phyloP scores from a whole-genome alignment of 352 stramenopile genomes.

The Hyaloperonospora arabidopsidis region DNA sequence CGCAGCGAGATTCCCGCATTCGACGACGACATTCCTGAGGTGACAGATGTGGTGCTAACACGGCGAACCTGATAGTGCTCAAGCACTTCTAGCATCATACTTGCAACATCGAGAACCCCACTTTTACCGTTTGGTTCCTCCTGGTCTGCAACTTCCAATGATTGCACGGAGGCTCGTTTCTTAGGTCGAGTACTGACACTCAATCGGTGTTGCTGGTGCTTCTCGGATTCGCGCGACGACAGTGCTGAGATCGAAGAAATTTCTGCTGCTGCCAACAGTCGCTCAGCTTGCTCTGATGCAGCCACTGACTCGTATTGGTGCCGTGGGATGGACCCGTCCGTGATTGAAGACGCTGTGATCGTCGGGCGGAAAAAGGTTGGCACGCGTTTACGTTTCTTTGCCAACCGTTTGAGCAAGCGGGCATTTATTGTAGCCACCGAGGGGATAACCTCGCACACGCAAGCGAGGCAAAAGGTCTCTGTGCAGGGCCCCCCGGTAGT shows the following conservation, averaged over 20 bases:
- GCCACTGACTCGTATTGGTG: constrained; percentile 5
- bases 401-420: constrained; percentile 50
- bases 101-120: constrained; percentile 7
- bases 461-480: constrained; percentile 69
- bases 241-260: constrained; percentile 58
- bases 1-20: constrained; percentile 35
- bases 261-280: constrained; percentile 23
- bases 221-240: constrained; percentile 66
- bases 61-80: constrained; percentile 45
- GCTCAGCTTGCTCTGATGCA: constrained; percentile 16
- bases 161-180: constrained; percentile 22
- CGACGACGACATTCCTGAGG: constrained; percentile 36
- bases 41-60: constrained; percentile 15
- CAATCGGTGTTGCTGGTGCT: constrained; percentile 53
- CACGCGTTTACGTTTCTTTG: constrained; percentile 48
- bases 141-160: constrained; percentile 10
- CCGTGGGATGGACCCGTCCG: constrained; percentile 21
- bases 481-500: constrained; percentile 39
- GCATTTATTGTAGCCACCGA: constrained; percentile 58
- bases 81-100: constrained; percentile 52
- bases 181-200: constrained; percentile 35
- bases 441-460: constrained; percentile 60
- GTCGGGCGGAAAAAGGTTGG: constrained; percentile 28
- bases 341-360: constrained; percentile 31
- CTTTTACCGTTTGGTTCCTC: constrained; percentile 3